Conservation (phyloP, 1,284 basidiomycete genomes). For the Crucibulum cyathiforme region DNA sequence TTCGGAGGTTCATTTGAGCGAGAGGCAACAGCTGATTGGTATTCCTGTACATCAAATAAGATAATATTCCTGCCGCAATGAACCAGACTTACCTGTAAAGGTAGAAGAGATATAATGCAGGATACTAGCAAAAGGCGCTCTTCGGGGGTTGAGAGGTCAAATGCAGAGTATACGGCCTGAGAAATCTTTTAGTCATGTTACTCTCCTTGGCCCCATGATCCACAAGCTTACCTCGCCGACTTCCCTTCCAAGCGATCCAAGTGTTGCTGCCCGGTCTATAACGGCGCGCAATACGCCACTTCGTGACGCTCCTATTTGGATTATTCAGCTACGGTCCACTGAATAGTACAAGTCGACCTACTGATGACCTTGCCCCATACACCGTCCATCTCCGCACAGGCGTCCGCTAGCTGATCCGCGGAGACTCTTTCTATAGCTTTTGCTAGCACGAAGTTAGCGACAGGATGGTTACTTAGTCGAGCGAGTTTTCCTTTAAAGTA, state of each 20-base stretch:
- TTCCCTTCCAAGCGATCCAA: slow-evolving; percentile 50
- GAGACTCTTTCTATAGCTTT: slow-evolving; percentile 72
- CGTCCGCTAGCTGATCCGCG: slow-evolving; percentile 53
- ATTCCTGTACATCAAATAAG: slow-evolving; percentile 36
- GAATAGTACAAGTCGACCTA: slow-evolving; percentile 31
- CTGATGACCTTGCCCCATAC: slow-evolving; percentile 61
- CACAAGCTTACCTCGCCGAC: slow-evolving; percentile 53
- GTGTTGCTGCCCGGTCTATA: slow-evolving; percentile 65
- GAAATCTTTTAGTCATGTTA: slow-evolving; percentile 3
- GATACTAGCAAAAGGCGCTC: slow-evolving; percentile 60
- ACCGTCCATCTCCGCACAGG: slow-evolving; percentile 53
- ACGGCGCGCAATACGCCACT: slow-evolving; percentile 68
- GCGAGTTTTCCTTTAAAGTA: slow-evolving; percentile 80
- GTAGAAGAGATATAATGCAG: slow-evolving; percentile 69
- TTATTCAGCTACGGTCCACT: not conserved
- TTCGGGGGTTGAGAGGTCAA: slow-evolving; percentile 57
- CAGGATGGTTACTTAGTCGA: slow-evolving; percentile 81
- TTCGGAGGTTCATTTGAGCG: slow-evolving; percentile 11
- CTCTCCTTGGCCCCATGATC: not conserved
- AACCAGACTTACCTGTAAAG: slow-evolving; percentile 52
- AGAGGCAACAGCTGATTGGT: slow-evolving; percentile 26
- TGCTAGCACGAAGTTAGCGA: slow-evolving; percentile 91
- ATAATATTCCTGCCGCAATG: not conserved
- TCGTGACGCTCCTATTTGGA: slow-evolving; percentile 51
- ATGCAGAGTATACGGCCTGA: slow-evolving; percentile 67